Conservation (phyloP, 2,329 filamentous ascomycete species). For the Spiromastix sp. region DNA sequence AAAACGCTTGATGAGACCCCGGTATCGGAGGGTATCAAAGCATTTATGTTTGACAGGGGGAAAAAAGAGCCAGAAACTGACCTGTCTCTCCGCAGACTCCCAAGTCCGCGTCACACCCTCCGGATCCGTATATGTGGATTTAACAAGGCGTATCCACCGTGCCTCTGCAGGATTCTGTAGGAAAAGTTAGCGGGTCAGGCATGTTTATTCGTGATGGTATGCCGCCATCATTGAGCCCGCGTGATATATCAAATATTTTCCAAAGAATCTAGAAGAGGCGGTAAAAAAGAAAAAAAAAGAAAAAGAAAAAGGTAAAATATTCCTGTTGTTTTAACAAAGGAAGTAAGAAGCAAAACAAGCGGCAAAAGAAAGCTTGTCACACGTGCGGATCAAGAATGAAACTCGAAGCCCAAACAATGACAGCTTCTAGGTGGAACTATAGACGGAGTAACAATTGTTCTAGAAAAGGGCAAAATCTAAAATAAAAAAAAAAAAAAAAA, state of each 20-base stretch:
- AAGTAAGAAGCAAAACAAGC: no score
- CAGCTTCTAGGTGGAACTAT: no score
- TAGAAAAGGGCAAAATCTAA: no score
- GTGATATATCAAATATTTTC: background rate
- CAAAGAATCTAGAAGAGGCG: background rate
- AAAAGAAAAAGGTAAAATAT: background rate
- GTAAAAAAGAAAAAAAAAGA: conserved; percentile 1
- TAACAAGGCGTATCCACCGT: conserved; percentile 33
- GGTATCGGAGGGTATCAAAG: no score
- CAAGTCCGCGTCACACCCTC: conserved; percentile 32
- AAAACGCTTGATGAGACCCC: no score
- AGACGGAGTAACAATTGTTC: no score
- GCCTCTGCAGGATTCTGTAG: conserved; percentile 28
- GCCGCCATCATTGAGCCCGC: background rate
- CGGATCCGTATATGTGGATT: conserved; percentile 34
- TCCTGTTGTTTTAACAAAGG: background rate
- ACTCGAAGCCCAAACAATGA: no score
- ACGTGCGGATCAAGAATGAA: no score
- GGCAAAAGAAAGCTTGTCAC: background rate
- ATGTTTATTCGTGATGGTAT: background rate
- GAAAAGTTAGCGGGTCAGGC: background rate
- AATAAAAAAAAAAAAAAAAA: no score
- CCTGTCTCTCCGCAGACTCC: conserved; percentile 36
- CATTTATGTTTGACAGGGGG: no score
- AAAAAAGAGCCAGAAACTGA: no score